Conservation (phyloP, 2,329 filamentous ascomycete species). For the Venturia aucupariae region DNA sequence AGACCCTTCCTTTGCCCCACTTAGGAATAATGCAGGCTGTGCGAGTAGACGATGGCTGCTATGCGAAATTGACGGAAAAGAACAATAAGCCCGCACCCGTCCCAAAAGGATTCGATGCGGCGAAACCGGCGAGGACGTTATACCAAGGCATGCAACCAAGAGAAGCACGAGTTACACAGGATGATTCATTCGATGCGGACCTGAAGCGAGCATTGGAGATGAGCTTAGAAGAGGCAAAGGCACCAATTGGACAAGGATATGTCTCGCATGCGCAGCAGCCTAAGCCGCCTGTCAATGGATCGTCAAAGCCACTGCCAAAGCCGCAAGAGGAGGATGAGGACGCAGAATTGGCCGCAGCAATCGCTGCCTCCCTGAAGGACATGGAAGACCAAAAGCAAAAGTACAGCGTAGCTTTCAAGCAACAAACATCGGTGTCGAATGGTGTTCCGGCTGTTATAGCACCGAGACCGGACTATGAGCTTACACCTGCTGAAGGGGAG, state of each 20-base stretch:
- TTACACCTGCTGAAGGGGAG: slow-evolving; percentile 87
- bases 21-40: slow-evolving; percentile 87
- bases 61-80: slow-evolving; percentile 78
- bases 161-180: slow-evolving; percentile 60
- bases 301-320: slow-evolving; percentile 32
- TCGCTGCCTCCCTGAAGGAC: slow-evolving; percentile 86
- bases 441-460: slow-evolving; percentile 39
- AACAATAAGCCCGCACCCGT: slow-evolving; percentile 34
- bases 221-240: slow-evolving; percentile 89
- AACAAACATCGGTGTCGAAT: slow-evolving; percentile 54
- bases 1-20: slow-evolving; percentile 79
- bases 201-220: slow-evolving; percentile 88
- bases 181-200: slow-evolving; percentile 90
- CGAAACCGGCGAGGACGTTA: slow-evolving; percentile 49
- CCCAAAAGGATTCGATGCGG: slow-evolving; percentile 38
- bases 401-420: slow-evolving; percentile 74
- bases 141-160: slow-evolving; percentile 64
- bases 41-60: slow-evolving; percentile 91
- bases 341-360: slow-evolving; percentile 85
- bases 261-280: slow-evolving; percentile 51
- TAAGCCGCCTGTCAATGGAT: slow-evolving; percentile 26
- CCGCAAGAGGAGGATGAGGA: slow-evolving; percentile 69
- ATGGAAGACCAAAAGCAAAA: slow-evolving; percentile 98
- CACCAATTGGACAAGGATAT: slow-evolving; percentile 59
- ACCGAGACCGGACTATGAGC: slow-evolving; percentile 87